These are phyloP conservation scores for Schizochytrium sp. DNA, from an alignment of 108 stramenopile species.

Conservation along the genomic window DNA sequence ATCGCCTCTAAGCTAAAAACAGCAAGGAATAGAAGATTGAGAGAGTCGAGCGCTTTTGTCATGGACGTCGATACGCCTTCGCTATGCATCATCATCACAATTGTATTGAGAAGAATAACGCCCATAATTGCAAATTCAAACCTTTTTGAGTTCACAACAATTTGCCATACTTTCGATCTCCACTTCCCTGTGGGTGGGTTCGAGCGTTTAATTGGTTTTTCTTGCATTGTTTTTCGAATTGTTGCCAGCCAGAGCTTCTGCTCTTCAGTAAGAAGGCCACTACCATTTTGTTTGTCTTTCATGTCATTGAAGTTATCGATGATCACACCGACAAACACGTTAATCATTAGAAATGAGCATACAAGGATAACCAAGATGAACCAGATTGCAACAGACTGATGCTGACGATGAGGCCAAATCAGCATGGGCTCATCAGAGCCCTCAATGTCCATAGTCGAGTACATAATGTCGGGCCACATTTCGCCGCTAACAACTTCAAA, in stretches of 20 bases:
- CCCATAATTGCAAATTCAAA: slow-evolving; percentile 71
- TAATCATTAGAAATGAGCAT: slow-evolving; percentile 80
- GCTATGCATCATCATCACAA: slow-evolving; percentile 69
- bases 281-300: slow-evolving; percentile 62
- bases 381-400: slow-evolving; percentile 60
- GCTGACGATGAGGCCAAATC: slow-evolving; percentile 68
- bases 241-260: slow-evolving; percentile 72
- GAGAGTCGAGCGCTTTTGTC: slow-evolving; percentile 12
- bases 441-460: slow-evolving; percentile 65
- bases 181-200: slow-evolving; percentile 48
- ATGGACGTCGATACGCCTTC: slow-evolving; percentile 62
- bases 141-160: slow-evolving; percentile 2
- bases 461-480: slow-evolving; percentile 72
- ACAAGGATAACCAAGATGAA: slow-evolving; percentile 79
- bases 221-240: slow-evolving; percentile 65
- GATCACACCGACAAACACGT: slow-evolving; percentile 83
- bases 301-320: slow-evolving; percentile 80
- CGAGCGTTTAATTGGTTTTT: slow-evolving; percentile 63
- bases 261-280: slow-evolving; percentile 68
- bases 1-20: slow-evolving; percentile 72
- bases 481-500: slow-evolving; percentile 73
- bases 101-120: slow-evolving; percentile 71
- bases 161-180: slow-evolving; percentile 57
- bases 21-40: slow-evolving; percentile 69
- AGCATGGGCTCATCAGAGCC: slow-evolving; percentile 58